A percentile compares a stretch with the other conserved stretches of the same genome.
These are phyloP conservation scores for Pachyrhizus erosus DNA, from an alignment of 306 rosid species.

Conservation along the genomic window DNA sequence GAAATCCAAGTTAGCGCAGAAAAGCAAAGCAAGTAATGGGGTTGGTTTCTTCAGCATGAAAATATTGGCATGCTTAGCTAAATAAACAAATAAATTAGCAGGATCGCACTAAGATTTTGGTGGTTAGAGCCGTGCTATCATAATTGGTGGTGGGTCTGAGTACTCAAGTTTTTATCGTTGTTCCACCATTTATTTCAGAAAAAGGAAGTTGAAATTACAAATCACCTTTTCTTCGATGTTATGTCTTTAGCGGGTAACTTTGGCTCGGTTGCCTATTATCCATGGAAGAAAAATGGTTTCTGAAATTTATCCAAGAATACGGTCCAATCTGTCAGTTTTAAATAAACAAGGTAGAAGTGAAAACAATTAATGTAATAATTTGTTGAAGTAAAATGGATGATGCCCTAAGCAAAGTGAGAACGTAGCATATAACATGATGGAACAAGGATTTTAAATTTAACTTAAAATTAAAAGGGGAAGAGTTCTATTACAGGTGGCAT, in stretches of 20 bases:
- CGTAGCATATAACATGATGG: neutral
- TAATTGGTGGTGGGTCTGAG: conserved; percentile 27
- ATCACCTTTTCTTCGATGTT: neutral
- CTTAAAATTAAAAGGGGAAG: too few relatives aligned
- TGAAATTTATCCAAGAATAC: neutral
- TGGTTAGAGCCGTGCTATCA: conserved; percentile 25
- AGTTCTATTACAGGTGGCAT: neutral
- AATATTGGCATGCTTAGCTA: neutral
- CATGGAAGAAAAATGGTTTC: too few relatives aligned
- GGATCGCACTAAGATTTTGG: conserved; percentile 23
- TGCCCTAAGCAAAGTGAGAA: neutral
- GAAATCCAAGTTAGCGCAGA: neutral
- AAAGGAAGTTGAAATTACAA: neutral
- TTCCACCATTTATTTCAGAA: neutral
- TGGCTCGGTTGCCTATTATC: neutral
- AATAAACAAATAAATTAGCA: conserved; percentile 6
- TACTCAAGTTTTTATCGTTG: neutral
- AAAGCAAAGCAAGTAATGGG: neutral
- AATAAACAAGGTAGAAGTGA: neutral
- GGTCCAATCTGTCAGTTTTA: neutral
- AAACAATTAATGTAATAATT: neutral
- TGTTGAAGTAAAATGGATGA: neutral
- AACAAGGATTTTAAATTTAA: too few relatives aligned
- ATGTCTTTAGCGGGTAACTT: neutral
- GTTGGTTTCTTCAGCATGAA: neutral